A percentile compares a stretch with the other conserved stretches of the same genome.
Evolutionary conservation across 768 basidiomycete species (phyloP).

Genomic region (Mycena venus): DNA sequence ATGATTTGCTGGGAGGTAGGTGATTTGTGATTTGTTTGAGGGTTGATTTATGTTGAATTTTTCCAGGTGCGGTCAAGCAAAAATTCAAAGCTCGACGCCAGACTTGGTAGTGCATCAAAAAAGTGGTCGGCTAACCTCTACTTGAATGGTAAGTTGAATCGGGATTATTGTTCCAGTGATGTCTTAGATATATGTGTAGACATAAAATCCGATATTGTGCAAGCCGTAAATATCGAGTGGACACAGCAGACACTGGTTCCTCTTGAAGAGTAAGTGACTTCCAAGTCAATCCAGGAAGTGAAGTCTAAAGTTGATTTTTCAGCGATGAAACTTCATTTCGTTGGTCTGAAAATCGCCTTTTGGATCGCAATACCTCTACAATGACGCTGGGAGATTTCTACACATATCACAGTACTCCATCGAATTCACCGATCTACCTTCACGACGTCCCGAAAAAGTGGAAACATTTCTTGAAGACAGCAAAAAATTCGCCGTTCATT

Average conservation of each 20-base stretch:
- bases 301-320: background rate
- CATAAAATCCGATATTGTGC: background rate
- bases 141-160: background rate
- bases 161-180: background rate
- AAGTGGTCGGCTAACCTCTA: background rate
- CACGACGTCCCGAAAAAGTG: background rate
- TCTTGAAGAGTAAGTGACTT: background rate
- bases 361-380: background rate
- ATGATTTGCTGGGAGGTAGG: conserved; percentile 3
- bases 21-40: background rate
- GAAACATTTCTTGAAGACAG: background rate
- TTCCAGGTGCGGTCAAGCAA: background rate
- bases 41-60: background rate
- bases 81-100: background rate
- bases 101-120: background rate
- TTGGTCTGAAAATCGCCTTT: background rate
- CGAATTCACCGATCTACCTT: background rate
- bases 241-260: background rate
- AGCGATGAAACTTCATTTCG: background rate
- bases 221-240: background rate
- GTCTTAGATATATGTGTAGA: background rate
- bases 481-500: background rate
- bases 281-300: too few species aligned
- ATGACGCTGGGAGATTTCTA: background rate
- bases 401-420: background rate